Base-by-base conservation (phyloP, 805 yeast species). In the Myxozyma vanderwaltii region DNA sequence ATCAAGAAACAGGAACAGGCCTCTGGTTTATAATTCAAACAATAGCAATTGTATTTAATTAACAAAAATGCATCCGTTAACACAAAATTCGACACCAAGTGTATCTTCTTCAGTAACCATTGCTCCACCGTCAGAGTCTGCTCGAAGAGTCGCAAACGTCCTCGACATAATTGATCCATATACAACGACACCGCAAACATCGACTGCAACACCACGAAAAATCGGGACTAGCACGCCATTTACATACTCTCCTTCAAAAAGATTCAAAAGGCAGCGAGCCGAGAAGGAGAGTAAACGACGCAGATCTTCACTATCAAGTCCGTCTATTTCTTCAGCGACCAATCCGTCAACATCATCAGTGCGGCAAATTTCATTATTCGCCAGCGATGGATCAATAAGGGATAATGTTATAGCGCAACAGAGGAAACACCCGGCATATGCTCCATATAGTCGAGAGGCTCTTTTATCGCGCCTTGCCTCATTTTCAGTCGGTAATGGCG, bases 371-470 rank as follows among this genome's bases (percentile, higher is more conserved):
- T 43, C 43, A 4, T 24, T 41, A 6, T 51, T 44, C 15, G 43
- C 40, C 13, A 35, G 33, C 23, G 38, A 27, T 38, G 47, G 47
- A 35, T 45, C 47, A 17, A 26, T 38, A n/a, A 12, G 23, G 4
- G 27, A 10, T 17, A 21, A 10, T n/a, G 24, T 44, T 44, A 15
- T 51, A 19, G 24, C 7, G 35, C 36, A 27, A 17, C n/a, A 41
- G 38, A 24, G 24, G 12, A 38, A 26, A 26, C 19, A 21, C 17
- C 31, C 52, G 17, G 43, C 35, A 19, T 64, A 63, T 29, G 48
- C 58, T 1, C 67, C 67, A 12, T 64, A 61, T 65, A 56, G 40
- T 43, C 39, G 65, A 38, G 21, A 27, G 19, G 46, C 48, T 17
- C 51, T 64, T 4, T 51, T 64, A 6, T 17, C 40, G 8, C 58